A percentile compares a stretch with the other conserved stretches of the same genome.
These are phyloP conservation scores for Fusarium scirpi DNA, from an alignment of 2,329 filamentous ascomycete species.

Conservation along the genomic window DNA sequence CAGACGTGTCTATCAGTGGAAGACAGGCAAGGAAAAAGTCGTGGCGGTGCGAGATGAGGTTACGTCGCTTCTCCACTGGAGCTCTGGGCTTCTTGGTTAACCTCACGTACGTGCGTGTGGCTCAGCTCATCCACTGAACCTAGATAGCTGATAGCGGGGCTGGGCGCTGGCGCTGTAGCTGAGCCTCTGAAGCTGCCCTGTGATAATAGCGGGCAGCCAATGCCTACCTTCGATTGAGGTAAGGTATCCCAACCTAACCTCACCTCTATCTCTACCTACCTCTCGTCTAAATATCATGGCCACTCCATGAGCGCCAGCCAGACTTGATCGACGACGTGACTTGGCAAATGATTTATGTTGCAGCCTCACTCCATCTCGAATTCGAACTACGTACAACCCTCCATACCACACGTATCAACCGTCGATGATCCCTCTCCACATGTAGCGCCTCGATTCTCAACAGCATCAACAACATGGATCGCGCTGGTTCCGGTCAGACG, in stretches of 20 bases:
- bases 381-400: slow-evolving; percentile 1
- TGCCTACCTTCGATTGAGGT: slow-evolving; percentile 7
- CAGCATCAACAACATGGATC: slow-evolving; percentile 55
- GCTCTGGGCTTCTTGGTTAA: slow-evolving; percentile 22
- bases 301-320: slow-evolving; percentile 33
- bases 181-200: slow-evolving; percentile 28
- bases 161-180: slow-evolving; percentile 26
- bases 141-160: slow-evolving; percentile 26
- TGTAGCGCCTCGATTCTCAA: slow-evolving; percentile 47
- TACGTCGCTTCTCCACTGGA: slow-evolving; percentile 47
- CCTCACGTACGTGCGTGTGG: slow-evolving; percentile 39
- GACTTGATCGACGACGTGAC: slow-evolving; percentile 30
- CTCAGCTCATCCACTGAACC: slow-evolving; percentile 32
- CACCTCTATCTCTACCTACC: background rate
- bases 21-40: slow-evolving; percentile 26
- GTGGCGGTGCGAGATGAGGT: slow-evolving; percentile 44
- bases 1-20: slow-evolving; percentile 37
- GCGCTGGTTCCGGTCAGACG: slow-evolving; percentile 64
- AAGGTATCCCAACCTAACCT: slow-evolving; percentile 18
- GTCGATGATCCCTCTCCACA: slow-evolving; percentile 42
- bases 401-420: slow-evolving; percentile 13
- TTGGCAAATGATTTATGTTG: slow-evolving; percentile 11
- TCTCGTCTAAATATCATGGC: slow-evolving; percentile 21
- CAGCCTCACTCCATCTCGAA: slow-evolving; percentile 1
- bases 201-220: slow-evolving; percentile 4